Conservation (phyloP, 805 yeast species). For the Pichia kluyveri region DNA sequence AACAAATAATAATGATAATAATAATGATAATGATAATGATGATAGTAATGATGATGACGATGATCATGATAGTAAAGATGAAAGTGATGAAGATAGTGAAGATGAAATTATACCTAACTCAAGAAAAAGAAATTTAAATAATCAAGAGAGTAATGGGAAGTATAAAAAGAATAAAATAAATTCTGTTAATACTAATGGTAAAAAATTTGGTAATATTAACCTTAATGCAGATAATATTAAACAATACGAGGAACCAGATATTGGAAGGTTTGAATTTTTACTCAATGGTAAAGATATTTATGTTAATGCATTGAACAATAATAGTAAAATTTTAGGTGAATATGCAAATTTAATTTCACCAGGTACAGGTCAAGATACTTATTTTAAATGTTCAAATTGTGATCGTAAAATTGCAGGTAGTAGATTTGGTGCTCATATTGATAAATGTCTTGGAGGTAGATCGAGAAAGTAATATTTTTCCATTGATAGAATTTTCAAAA, state of each 20-base stretch:
- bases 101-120: not conserved
- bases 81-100: not conserved
- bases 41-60: not conserved
- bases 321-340: slow-evolving; percentile 8
- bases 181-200: not conserved
- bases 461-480: slow-evolving; percentile 21
- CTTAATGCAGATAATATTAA: not conserved
- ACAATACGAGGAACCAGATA: slow-evolving; percentile 16
- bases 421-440: slow-evolving; percentile 87
- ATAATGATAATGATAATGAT: not conserved
- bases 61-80: not conserved
- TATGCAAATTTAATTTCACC: slow-evolving; percentile 5
- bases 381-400: slow-evolving; percentile 76
- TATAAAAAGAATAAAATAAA: not conserved
- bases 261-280: slow-evolving; percentile 22
- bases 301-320: slow-evolving; percentile 11
- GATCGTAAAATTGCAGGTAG: slow-evolving; percentile 82
- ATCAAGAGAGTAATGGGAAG: not conserved
- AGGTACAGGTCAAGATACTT: slow-evolving; percentile 26
- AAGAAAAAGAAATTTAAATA: not conserved
- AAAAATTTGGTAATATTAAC: not conserved
- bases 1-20: not conserved
- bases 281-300: slow-evolving; percentile 26
- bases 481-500: too few relatives aligned
- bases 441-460: slow-evolving; percentile 78